Evolutionary conservation across 805 yeast species (phyloP).

Genomic region (Yamadazyma kitorensis): DNA sequence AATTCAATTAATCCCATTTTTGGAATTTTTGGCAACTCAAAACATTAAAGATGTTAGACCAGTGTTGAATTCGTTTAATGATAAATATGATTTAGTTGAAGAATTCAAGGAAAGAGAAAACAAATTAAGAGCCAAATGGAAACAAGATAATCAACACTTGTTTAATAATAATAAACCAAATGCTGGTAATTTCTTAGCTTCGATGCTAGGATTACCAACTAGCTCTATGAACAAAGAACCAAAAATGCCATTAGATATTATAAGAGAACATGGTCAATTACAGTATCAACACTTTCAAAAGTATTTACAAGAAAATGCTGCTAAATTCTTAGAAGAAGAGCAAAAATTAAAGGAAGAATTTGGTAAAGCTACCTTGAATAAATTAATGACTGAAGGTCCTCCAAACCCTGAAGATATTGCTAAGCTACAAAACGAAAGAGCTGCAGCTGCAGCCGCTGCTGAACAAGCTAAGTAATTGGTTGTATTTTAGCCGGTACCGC

Average conservation of each 20-base stretch:
- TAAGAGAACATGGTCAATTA: constrained; percentile 90
- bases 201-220: constrained; percentile 61
- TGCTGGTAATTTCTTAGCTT: constrained; percentile 53
- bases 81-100: constrained; percentile 62
- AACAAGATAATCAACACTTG: constrained; percentile 46
- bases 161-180: constrained; percentile 33
- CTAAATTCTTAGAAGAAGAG: constrained; percentile 79
- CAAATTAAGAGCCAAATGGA: constrained; percentile 69
- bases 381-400: constrained; percentile 78
- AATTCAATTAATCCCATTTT: constrained; percentile 80
- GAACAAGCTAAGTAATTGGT: not conserved
- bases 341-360: constrained; percentile 78
- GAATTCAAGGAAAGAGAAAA: constrained; percentile 82
- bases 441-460: constrained; percentile 7
- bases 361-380: constrained; percentile 80
- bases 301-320: constrained; percentile 55
- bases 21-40: constrained; percentile 92
- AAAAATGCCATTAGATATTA: constrained; percentile 80
- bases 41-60: constrained; percentile 87
- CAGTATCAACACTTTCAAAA: constrained; percentile 78
- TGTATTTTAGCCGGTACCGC: no score
- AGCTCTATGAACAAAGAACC: constrained; percentile 47
- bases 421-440: constrained; percentile 37
- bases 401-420: constrained; percentile 70
- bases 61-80: constrained; percentile 67